phyloP scores from a whole-genome alignment of 2,329 filamentous ascomycete genomes.

The Penicillium sp. region DNA sequence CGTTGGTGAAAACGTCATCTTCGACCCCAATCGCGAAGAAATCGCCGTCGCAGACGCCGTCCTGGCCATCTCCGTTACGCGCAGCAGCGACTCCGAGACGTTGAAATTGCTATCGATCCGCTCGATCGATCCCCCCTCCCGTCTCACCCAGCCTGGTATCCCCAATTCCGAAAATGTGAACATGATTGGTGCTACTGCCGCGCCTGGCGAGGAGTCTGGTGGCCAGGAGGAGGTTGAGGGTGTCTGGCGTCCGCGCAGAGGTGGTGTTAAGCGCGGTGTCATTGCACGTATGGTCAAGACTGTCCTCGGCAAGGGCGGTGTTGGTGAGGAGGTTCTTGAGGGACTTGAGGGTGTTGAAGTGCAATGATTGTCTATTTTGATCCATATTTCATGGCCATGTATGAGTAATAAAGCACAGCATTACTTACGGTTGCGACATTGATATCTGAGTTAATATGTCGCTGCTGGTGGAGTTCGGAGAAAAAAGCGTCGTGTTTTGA shows the following conservation, averaged over 20 bases:
- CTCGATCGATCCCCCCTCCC: constrained; percentile 65
- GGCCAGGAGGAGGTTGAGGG: constrained; percentile 53
- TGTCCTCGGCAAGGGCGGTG: constrained; percentile 66
- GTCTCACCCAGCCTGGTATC: constrained; percentile 62
- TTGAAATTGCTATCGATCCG: constrained; percentile 60
- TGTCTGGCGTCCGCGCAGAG: constrained; percentile 77
- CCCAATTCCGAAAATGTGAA: constrained; percentile 56
- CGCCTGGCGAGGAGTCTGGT: constrained; percentile 34
- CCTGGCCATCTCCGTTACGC: constrained; percentile 69
- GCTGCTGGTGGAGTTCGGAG: constrained; percentile 8
- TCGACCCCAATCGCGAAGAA: constrained; percentile 85
- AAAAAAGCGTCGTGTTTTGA: constrained; percentile 2
- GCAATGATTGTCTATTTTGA: not conserved
- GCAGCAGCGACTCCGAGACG: constrained; percentile 30
- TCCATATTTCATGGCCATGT: not conserved
- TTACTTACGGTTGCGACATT: not conserved
- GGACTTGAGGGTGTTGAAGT: constrained; percentile 61
- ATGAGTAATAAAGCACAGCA: not conserved
- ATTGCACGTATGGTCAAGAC: constrained; percentile 67
- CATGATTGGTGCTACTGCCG: constrained; percentile 36
- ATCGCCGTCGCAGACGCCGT: constrained; percentile 85
- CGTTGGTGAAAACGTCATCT: constrained; percentile 79
- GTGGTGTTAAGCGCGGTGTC: constrained; percentile 67
- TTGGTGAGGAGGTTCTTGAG: constrained; percentile 76
- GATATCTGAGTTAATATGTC: not conserved